Conservation (phyloP, 169 alveolate genomes). For the Plasmodium vivax region DNA sequence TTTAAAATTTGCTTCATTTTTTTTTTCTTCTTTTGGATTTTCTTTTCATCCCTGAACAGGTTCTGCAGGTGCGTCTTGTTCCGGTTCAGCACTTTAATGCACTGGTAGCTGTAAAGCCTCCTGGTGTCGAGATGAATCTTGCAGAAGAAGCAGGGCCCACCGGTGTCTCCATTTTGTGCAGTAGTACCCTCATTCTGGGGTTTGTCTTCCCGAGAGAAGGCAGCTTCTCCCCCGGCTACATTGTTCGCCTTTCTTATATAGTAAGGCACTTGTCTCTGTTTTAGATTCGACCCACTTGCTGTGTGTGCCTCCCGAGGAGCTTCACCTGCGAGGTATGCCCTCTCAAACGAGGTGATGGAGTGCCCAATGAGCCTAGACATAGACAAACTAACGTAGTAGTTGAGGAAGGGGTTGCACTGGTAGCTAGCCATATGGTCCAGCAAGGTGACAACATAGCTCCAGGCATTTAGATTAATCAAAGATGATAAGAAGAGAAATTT, state of each 20-base stretch:
- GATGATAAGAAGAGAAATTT: constrained; percentile 35
- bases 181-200: not conserved
- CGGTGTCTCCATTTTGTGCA: not conserved
- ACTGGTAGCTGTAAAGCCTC: constrained; percentile 8
- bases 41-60: constrained; percentile 37
- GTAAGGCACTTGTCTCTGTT: not conserved
- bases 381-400: constrained; percentile 12
- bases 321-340: not conserved
- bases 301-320: not conserved
- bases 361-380: not conserved
- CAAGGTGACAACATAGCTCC: not conserved
- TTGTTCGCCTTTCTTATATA: not conserved
- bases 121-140: not conserved
- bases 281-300: no score
- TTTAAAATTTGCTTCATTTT: constrained; percentile 1
- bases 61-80: constrained; percentile 22
- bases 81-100: constrained; percentile 9
- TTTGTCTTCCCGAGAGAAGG: not conserved
- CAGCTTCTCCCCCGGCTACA: not conserved
- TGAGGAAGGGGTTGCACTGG: constrained; percentile 39
- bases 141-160: constrained; percentile 32
- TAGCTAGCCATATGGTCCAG: constrained; percentile 24
- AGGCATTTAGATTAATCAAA: constrained; percentile 50
- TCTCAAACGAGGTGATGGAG: not conserved
- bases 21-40: constrained; percentile 12